phyloP scores from a whole-genome alignment of 495 filamentous ascomycete genomes.

The Penicillium odoratum region DNA sequence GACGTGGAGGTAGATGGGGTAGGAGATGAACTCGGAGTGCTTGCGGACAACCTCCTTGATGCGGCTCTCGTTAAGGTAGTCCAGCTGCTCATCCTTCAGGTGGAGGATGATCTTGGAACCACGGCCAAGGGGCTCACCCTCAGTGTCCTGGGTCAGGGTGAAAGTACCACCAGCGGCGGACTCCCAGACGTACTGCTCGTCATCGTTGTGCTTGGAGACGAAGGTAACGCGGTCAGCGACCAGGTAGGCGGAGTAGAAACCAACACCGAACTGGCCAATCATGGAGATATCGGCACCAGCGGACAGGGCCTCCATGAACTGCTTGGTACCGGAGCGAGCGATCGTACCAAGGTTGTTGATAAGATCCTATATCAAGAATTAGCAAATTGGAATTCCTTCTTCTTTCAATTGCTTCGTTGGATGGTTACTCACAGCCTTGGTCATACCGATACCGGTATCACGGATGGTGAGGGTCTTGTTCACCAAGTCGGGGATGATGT shows the following conservation, averaged over 20 bases:
- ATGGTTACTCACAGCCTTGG: constrained; percentile 85
- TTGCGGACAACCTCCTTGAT: constrained; percentile 99
- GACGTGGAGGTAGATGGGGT: constrained; percentile 99
- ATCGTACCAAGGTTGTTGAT: constrained; percentile 99
- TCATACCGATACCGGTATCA: constrained; percentile 99
- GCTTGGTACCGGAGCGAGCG: constrained; percentile 98
- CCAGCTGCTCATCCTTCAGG: constrained; percentile 97
- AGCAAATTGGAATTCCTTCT: neutral
- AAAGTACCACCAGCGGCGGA: constrained; percentile 97
- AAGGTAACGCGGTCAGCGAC: constrained; percentile 96
- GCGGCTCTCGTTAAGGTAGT: constrained; percentile 98
- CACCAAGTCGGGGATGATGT: constrained; percentile 96
- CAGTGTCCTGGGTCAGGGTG: constrained; percentile 86
- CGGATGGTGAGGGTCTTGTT: constrained; percentile 95
- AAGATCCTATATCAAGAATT: constrained; percentile 64
- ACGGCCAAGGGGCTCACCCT: constrained; percentile 86
- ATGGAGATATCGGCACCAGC: constrained; percentile 99
- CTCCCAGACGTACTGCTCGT: constrained; percentile 99
- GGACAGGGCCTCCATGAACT: constrained; percentile 99
- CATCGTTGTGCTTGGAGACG: constrained; percentile 97
- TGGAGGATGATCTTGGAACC: constrained; percentile 97
- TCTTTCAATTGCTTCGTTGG: neutral
- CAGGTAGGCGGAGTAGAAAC: constrained; percentile 99
- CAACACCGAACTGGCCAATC: constrained; percentile 99
- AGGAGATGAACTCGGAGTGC: constrained; percentile 99